Evolutionary conservation across 2,329 filamentous ascomycete genomes (phyloP).

Genomic region (Colletotrichum horii): DNA sequence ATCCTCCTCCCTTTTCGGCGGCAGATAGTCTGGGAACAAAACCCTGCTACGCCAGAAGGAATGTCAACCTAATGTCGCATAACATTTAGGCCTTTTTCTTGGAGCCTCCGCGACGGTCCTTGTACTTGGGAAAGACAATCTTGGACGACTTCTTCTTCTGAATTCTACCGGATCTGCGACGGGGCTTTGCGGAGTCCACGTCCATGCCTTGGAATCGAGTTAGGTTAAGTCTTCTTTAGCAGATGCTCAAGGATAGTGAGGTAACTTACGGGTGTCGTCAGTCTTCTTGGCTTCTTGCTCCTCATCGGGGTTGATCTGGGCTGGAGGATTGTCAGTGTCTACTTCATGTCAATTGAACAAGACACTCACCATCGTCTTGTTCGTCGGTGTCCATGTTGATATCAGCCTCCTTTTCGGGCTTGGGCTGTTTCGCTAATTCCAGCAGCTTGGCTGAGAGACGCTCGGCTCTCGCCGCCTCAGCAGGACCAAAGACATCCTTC

Average conservation of each 20-base stretch:
- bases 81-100: constrained; percentile 42
- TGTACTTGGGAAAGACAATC: constrained; percentile 66
- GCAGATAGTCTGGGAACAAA: not conserved
- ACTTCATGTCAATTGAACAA: not conserved
- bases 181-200: constrained; percentile 51
- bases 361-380: constrained; percentile 10
- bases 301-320: constrained; percentile 29
- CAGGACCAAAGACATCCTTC: constrained; percentile 82
- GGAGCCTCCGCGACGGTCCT: constrained; percentile 47
- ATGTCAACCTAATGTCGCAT: not conserved
- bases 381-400: constrained; percentile 52
- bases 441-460: constrained; percentile 86
- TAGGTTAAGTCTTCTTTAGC: constrained; percentile 25
- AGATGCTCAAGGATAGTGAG: constrained; percentile 20
- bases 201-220: constrained; percentile 56
- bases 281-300: constrained; percentile 33
- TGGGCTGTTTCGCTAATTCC: constrained; percentile 79
- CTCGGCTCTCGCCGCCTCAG: constrained; percentile 78
- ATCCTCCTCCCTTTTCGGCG: not conserved
- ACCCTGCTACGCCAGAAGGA: not conserved
- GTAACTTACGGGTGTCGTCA: constrained; percentile 2
- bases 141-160: constrained; percentile 62
- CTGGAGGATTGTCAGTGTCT: constrained; percentile 23
- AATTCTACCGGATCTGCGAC: constrained; percentile 47
- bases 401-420: constrained; percentile 60